Evolutionary conservation across 192 early-diverging fungal genomes (phyloP), one percentile per base, ranked within the genome.

Genomic region (Backusella liffmaniae): DNA sequence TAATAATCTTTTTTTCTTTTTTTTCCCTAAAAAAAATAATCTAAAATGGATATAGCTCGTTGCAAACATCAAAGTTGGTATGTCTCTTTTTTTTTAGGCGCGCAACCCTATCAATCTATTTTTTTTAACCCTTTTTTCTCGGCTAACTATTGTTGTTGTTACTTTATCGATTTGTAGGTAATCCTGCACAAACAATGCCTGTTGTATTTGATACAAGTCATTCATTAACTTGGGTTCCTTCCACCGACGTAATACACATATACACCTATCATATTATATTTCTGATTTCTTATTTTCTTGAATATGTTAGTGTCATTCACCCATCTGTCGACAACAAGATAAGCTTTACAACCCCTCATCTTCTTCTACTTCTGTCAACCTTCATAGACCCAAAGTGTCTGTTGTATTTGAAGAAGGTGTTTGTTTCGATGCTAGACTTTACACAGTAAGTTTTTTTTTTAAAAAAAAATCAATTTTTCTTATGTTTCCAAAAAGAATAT

Each of bases 171-270:
- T 49, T 16, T 72, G 34, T 36, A 80, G 79, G 79, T 49, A 76
- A 71, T 21, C 79, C 79, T 26, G 42, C 79, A 41, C 79, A 80
- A 76, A 41, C 49, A 59, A 73, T 80, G 26, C n/a, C 70, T 21
- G 75, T 80, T 26, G 35, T 76, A 36, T 80, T 73, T 51, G 79
- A 80, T 73, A 80, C 79, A 72, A 73, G 79, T 42, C 73, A 66
- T 13, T 76, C 72, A 35, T 70, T 80, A 18, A 69, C 79, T 15
- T 80, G 79, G 79, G 75, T 80, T 16, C 75, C 79, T 73, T 72
- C 74, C 30, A 46, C 59, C 16, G 37, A 65, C 36, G 76, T 77
- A 77, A 66, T 46, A 44, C 3, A 34, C 5, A 34, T 72, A 29
- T 56, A 15, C 32, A 6, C 15, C 13, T 66, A 26, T 1, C 0